A percentile compares a stretch with the other conserved stretches of the same genome.
These are phyloP conservation scores for Malassezia caprae DNA, from an alignment of 1,284 basidiomycete genomes.

Conservation along the genomic window DNA sequence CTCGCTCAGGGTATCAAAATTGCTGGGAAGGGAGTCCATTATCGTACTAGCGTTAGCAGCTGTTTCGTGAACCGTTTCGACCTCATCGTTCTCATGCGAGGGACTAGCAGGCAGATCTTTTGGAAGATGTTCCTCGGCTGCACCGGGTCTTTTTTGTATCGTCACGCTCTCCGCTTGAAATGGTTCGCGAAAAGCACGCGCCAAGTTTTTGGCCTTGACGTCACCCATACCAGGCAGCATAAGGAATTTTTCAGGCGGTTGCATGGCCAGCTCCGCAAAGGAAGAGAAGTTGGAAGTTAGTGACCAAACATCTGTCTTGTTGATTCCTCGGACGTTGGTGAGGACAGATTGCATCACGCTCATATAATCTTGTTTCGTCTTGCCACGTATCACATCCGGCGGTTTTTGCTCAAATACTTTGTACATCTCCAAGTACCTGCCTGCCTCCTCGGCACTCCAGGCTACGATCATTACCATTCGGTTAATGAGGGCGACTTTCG, in stretches of 20 bases:
- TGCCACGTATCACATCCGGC: conserved; percentile 86
- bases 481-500: conserved; percentile 70
- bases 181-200: conserved; percentile 53
- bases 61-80: background rate
- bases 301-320: conserved; percentile 94
- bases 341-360: conserved; percentile 72
- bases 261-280: conserved; percentile 10
- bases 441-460: conserved; percentile 83
- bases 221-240: conserved; percentile 86
- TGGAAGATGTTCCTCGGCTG: background rate
- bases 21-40: conserved; percentile 17
- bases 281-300: conserved; percentile 65
- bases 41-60: background rate
- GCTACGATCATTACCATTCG: conserved; percentile 81
- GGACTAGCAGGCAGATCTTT: too few relatives aligned
- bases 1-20: conserved; percentile 25
- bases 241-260: conserved; percentile 61
- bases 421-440: conserved; percentile 76
- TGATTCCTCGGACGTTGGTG: conserved; percentile 82
- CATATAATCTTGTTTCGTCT: conserved; percentile 74
- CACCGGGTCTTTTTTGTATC: background rate
- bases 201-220: conserved; percentile 68
- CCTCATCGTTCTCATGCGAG: too few relatives aligned
- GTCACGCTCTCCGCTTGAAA: conserved; percentile 40
- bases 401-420: conserved; percentile 89